A percentile compares a stretch with the other conserved stretches of the same genome.
These are phyloP conservation scores for Thalassia testudinum DNA, from an alignment of 116 monocot species.

Conservation along the genomic window DNA sequence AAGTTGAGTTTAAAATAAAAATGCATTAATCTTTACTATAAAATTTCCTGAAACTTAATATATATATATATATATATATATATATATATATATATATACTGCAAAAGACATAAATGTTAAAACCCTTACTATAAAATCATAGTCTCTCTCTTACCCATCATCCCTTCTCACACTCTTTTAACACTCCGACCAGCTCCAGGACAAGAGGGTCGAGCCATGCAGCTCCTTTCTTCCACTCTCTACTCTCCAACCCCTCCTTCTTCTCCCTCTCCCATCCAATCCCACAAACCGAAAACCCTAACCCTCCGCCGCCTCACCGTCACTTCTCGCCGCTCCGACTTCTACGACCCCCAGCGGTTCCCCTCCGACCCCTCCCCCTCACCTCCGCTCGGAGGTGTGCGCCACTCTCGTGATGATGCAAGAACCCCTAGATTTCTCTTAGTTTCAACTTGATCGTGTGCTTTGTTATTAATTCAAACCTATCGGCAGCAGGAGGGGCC, in stretches of 20 bases:
- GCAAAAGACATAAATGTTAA: too few relatives aligned
- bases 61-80: too few relatives aligned
- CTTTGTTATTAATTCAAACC: not conserved
- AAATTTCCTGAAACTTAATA: too few relatives aligned
- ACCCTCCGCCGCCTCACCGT: slow-evolving; percentile 11
- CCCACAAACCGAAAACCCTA: not conserved
- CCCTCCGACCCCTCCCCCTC: slow-evolving; percentile 3
- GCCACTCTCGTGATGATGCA: not conserved
- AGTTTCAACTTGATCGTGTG: slow-evolving; percentile 2
- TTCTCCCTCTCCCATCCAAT: not conserved
- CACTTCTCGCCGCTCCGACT: slow-evolving; percentile 35
- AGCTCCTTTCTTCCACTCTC: not conserved
- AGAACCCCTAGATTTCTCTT: not conserved
- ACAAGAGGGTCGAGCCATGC: too few relatives aligned
- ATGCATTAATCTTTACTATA: too few relatives aligned
- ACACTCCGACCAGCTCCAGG: too few relatives aligned
- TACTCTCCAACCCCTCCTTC: not conserved
- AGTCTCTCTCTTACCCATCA: too few relatives aligned
- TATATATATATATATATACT: too few relatives aligned
- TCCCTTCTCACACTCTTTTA: too few relatives aligned
- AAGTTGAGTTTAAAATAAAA: too few relatives aligned
- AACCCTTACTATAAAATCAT: too few relatives aligned
- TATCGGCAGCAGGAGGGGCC: slow-evolving; percentile 11
- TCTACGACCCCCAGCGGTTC: slow-evolving; percentile 32
- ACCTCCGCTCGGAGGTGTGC: not conserved